These are phyloP conservation scores for Helianthus tuberosus DNA, from an alignment of 129 eudicot species.

Conservation along the genomic window DNA sequence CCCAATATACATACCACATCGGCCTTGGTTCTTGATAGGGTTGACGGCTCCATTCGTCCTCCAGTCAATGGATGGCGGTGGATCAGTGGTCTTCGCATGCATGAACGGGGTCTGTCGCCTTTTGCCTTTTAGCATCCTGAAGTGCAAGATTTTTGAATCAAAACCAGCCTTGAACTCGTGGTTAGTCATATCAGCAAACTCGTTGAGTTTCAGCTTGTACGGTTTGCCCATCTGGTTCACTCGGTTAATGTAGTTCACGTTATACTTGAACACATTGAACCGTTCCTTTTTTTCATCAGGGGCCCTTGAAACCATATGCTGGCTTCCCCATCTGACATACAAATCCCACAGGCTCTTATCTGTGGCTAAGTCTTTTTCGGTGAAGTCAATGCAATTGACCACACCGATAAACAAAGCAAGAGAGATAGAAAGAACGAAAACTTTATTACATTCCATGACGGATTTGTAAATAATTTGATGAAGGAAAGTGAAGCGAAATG, in stretches of 20 bases:
- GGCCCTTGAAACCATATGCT: conserved; percentile 72
- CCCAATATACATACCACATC: conserved; percentile 53
- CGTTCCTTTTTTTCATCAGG: conserved; percentile 63
- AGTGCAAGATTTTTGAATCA: conserved; percentile 68
- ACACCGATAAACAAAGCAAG: conserved; percentile 38
- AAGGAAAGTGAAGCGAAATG: not conserved
- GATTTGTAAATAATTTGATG: conserved; percentile 13
- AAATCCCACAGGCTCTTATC: conserved; percentile 77
- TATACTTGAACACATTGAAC: conserved; percentile 81
- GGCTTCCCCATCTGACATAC: conserved; percentile 83
- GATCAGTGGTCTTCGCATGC: conserved; percentile 52
- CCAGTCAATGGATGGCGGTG: conserved; percentile 79
- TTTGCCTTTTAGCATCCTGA: conserved; percentile 55
- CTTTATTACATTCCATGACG: conserved; percentile 41
- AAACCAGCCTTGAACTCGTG: conserved; percentile 61
- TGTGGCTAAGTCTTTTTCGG: conserved; percentile 64
- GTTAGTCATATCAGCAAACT: conserved; percentile 82
- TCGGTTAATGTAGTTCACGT: conserved; percentile 58
- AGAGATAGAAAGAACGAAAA: conserved; percentile 42
- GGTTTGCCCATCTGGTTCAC: conserved; percentile 86
- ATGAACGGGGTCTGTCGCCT: conserved; percentile 51
- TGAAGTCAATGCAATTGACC: conserved; percentile 58
- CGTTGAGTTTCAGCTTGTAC: conserved; percentile 80
- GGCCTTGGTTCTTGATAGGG: conserved; percentile 82
- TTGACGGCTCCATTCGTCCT: conserved; percentile 77